Conservation (phyloP, 225 moss, liverwort and hornwort genomes). For the Physcomitrellopsis africana region DNA sequence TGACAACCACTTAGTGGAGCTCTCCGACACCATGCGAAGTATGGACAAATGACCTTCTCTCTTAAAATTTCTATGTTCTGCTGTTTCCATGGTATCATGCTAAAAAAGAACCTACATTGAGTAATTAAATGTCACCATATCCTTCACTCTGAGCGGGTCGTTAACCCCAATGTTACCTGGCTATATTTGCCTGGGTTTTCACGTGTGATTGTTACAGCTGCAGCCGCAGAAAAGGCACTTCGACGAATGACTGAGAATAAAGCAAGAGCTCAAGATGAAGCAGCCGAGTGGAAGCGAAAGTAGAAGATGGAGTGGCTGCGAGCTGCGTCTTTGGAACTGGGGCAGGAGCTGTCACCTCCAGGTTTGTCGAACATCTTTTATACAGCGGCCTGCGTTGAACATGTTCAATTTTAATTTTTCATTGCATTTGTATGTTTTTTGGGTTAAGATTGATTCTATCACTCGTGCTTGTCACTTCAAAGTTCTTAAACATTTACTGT, state of each 20-base stretch:
- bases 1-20: slow-evolving; percentile 69
- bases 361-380: slow-evolving; percentile 23
- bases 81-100: neutral
- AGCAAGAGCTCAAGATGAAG: slow-evolving; percentile 64
- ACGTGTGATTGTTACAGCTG: neutral
- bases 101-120: neutral
- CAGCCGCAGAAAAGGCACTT: slow-evolving; percentile 72
- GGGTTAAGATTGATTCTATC: neutral
- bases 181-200: neutral
- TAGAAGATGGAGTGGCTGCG: slow-evolving; percentile 64
- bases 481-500: neutral
- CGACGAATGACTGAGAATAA: slow-evolving; percentile 69
- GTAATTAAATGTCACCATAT: neutral
- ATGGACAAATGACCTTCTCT: slow-evolving; percentile 19
- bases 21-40: slow-evolving; percentile 69
- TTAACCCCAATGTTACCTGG: neutral
- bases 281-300: slow-evolving; percentile 69
- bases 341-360: slow-evolving; percentile 24
- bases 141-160: neutral
- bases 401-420: no score
- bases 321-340: no score
- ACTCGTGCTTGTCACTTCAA: neutral
- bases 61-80: neutral
- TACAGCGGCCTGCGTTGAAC: no score
- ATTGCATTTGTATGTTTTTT: no score